Conservation (phyloP, 2,329 filamentous ascomycete genomes). For the Talaromyces sp. region DNA sequence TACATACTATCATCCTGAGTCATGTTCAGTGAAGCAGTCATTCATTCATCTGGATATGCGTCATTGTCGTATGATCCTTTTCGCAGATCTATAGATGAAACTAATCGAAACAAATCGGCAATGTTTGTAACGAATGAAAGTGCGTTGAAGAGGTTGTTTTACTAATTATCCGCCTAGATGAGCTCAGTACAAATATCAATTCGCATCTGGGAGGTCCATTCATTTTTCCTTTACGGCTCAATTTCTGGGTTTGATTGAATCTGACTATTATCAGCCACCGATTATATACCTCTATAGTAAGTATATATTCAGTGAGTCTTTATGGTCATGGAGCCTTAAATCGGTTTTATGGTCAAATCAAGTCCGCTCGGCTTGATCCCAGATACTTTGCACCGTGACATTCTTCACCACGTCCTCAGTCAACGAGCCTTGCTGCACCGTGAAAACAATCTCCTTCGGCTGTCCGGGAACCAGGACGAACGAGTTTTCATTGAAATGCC, state of each 20-base stretch:
- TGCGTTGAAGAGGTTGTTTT: not conserved
- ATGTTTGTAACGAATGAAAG: not conserved
- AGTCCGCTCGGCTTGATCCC: constrained; percentile 38
- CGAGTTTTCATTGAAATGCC: constrained; percentile 53
- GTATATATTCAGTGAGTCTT: not conserved
- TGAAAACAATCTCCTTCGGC: constrained; percentile 46
- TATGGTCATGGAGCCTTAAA: not conserved
- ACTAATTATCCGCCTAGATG: not conserved
- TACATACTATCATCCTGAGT: not conserved
- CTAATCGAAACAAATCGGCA: not conserved
- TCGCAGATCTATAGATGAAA: not conserved
- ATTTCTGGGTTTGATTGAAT: too few relatives aligned
- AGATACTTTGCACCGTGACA: constrained; percentile 54
- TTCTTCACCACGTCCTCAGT: constrained; percentile 43
- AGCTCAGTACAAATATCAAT: not conserved
- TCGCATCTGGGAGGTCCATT: not conserved
- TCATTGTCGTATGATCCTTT: not conserved
- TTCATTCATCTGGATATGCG: not conserved
- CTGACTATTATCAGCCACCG: not conserved
- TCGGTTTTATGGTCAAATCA: not conserved
- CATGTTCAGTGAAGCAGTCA: not conserved
- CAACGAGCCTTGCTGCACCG: constrained; percentile 45
- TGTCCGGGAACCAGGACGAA: constrained; percentile 51
- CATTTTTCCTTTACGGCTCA: not conserved
- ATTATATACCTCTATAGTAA: not conserved